Base-by-base conservation (phyloP, 495 filamentous ascomycete genomes). In the Aspergillus hancockii region DNA sequence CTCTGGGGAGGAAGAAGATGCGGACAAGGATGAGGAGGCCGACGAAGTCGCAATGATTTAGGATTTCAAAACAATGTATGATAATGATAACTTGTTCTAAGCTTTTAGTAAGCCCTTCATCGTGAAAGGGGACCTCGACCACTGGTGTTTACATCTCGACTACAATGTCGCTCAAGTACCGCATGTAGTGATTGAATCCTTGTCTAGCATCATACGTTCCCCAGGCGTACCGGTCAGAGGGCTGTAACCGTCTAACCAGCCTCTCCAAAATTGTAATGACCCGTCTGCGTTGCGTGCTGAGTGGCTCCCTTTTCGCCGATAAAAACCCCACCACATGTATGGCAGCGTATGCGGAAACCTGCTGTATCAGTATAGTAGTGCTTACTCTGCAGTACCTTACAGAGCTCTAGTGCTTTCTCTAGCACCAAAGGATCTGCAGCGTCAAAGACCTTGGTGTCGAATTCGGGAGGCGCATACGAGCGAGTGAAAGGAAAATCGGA, bases 361-460 rank as follows among this genome's bases (percentile, higher is more conserved):
- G 88, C 84, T 3, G 92, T 96, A 69, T 97, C 91, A 0, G 94
- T 98, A 58, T 85, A 98, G 64, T 98, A 98, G 64, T 95, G 88
- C 62, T 82, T 85, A 56, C 81, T 71, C 49, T 87, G 81, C 58
- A 91, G 78, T 7, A 92, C 75, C 56, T 78, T 84, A 60, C 92
- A 94, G 36, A 98, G 73, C 62, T 90, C 84, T 54, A 81, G 63
- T 0, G 94, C 88, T 52, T 82, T 87, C 22, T 82, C 77, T 9
- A 97, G 67, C 2, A 95, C 81, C 25, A 84, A 76, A 2, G 89
- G 79, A 67, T 96, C 88, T 10, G 76, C 75, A 0, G 84, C 79
- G 31, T 88, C 80, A 77, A 96, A 98, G 8, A 91, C 81, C 49
- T 90, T 90, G 23, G 85, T 83, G 63, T 98, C 94, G 53, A 86